Evolutionary conservation across 1,284 basidiomycete species (phyloP).

Genomic region (Caloboletus inedulis): DNA sequence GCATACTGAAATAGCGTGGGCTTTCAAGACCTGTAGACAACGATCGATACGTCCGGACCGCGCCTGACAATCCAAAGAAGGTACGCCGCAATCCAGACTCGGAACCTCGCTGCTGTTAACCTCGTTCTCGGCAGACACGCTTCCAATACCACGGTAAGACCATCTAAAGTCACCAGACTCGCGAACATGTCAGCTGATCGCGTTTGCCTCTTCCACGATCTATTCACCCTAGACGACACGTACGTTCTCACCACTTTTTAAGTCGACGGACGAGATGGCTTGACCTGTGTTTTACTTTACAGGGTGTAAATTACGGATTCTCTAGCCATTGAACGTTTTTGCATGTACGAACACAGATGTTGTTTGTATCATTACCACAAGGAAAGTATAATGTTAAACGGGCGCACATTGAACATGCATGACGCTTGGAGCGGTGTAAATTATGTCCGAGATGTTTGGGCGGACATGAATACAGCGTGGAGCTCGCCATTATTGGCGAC

Average conservation of each 20-base stretch:
- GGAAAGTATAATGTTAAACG: conserved; percentile 4
- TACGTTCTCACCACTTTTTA: conserved; percentile 26
- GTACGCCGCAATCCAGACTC: conserved; percentile 37
- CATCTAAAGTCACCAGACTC: neutral
- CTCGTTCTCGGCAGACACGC: conserved; percentile 47
- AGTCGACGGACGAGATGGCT: neutral
- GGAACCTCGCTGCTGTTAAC: conserved; percentile 12
- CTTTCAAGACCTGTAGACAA: conserved; percentile 66
- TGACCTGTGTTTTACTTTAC: neutral
- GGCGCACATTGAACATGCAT: neutral
- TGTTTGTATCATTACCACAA: conserved; percentile 22
- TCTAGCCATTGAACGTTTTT: conserved; percentile 10
- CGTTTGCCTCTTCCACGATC: conserved; percentile 1
- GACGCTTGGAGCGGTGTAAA: neutral
- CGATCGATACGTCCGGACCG: conserved; percentile 71
- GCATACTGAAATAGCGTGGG: conserved; percentile 6
- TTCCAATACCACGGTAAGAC: conserved; percentile 73
- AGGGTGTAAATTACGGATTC: conserved; percentile 23
- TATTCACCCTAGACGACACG: conserved; percentile 39
- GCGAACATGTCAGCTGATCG: conserved; percentile 12
- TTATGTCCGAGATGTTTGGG: neutral
- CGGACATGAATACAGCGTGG: neutral
- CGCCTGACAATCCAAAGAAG: conserved; percentile 88
- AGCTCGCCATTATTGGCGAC: neutral
- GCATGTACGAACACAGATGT: conserved; percentile 20